Evolutionary conservation across 2,329 filamentous ascomycete species (phyloP).

Genomic region (Hypocrella siamensis): DNA sequence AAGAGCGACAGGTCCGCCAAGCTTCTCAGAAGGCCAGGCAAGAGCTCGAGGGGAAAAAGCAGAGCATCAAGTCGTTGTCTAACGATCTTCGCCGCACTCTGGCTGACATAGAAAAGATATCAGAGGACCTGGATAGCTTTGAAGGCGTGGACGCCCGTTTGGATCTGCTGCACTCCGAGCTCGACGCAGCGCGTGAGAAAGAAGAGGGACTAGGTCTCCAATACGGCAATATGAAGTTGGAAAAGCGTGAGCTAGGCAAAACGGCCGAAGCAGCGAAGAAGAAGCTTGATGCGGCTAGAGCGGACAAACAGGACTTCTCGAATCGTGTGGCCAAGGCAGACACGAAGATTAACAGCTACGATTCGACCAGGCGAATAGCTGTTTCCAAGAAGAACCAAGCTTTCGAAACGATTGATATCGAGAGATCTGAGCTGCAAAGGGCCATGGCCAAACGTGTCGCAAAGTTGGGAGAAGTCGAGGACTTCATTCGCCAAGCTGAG

Average conservation of each 20-base stretch:
- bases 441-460: constrained; percentile 31
- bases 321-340: constrained; percentile 38
- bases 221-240: constrained; percentile 34
- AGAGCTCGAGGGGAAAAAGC: constrained; percentile 26
- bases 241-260: constrained; percentile 31
- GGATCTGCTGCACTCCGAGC: constrained; percentile 37
- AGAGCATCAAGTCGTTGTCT: constrained; percentile 24
- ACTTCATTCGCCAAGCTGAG: constrained; percentile 39
- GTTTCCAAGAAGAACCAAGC: constrained; percentile 48
- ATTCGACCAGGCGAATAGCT: constrained; percentile 33
- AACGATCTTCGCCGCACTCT: constrained; percentile 42
- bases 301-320: constrained; percentile 24
- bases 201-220: constrained; percentile 35
- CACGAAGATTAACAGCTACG: constrained; percentile 31
- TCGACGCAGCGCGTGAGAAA: constrained; percentile 37
- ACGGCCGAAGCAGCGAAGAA: constrained; percentile 24
- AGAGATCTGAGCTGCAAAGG: constrained; percentile 26
- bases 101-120: constrained; percentile 34
- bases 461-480: constrained; percentile 30
- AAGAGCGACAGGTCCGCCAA: constrained; percentile 29
- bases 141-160: constrained; percentile 55
- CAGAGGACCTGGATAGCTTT: constrained; percentile 46
- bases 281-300: constrained; percentile 13
- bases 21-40: constrained; percentile 31
- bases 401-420: constrained; percentile 32